Evolutionary conservation across 352 stramenopile genomes (phyloP).

Genomic region (Phytophthora pluvialis): DNA sequence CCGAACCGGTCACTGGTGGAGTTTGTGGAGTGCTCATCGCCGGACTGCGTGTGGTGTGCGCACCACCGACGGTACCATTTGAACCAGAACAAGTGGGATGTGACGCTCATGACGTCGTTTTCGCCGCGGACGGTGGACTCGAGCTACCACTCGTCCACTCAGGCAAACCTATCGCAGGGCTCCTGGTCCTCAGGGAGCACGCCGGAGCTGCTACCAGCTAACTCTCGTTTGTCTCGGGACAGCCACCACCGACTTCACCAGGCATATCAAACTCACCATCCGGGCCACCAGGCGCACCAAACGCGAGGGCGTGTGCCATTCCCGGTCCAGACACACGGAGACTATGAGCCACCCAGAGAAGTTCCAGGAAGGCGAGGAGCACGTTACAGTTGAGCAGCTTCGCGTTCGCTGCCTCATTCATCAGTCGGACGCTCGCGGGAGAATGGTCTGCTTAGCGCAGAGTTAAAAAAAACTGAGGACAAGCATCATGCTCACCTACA

Average conservation of each 20-base stretch:
- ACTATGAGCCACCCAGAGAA: conserved; percentile 32
- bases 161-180: conserved; percentile 45
- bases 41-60: conserved; percentile 74
- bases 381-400: conserved; percentile 30
- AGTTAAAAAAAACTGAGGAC: conserved; percentile 13
- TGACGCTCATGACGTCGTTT: conserved; percentile 59
- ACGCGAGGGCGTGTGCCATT: conserved; percentile 14
- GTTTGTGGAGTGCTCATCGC: conserved; percentile 75
- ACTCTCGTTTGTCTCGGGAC: conserved; percentile 28
- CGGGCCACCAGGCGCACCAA: conserved; percentile 15
- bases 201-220: conserved; percentile 20
- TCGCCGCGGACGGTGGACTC: conserved; percentile 68
- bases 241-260: conserved; percentile 39
- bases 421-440: background rate
- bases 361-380: conserved; percentile 25
- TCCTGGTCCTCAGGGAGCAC: conserved; percentile 47
- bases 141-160: conserved; percentile 57
- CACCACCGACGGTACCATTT: conserved; percentile 72
- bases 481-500: conserved; percentile 1
- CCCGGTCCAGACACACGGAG: conserved; percentile 27
- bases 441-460: conserved; percentile 11
- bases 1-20: conserved; percentile 62
- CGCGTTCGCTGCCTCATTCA: background rate
- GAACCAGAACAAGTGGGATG: conserved; percentile 66
- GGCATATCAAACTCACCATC: conserved; percentile 17